Evolutionary conservation across 2,329 filamentous ascomycete genomes (phyloP), one percentile per base, ranked within the genome.

Genomic region (Diaporthe sp.): DNA sequence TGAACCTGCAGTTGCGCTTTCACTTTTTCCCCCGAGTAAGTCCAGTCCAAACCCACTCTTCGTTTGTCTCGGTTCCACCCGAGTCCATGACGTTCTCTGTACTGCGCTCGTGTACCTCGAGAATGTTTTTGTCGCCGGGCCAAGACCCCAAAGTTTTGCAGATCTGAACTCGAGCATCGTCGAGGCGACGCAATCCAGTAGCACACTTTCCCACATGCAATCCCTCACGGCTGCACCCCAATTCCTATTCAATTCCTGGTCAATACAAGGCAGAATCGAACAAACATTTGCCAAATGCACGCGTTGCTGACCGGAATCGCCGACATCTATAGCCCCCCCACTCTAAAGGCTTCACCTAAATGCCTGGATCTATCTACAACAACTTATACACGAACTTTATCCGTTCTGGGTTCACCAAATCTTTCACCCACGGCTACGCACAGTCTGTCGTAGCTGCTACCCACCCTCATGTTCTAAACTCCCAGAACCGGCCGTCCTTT

Each of bases 331-430:
- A 76, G 75, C 53, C 49, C 85, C 86, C 87, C 85, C 88, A 88
- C 88, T 89, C 88, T 81, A 86, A 85, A 85, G 91, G 93, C 84
- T 88, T 91, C 85, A 92, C 90, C 94, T 98, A 97, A 98, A 98
- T 98, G 96, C 92, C 91, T 86, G 88, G 76, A 49, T 77, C 90
- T 84, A 91, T 92, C 82, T 92, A 92, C 85, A 92, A 91, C 78
- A 91, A 90, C 83, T 87, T 93, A 79, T 92, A 92, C 86, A 89
- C 91, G 87, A 93, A 90, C 89, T 94, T 98, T 90, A 95, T 98
- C 92, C 96, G 97, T 90, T 94, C 96, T 91, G 96, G 95, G 93
- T 94, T 98, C 87, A 93, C 95, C 84, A 98, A 98, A 89, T 95
- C 96, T 83, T 94, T 98, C 85, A 96, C 95, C 85, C 95, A 98